Conservation (phyloP, 192 early-diverging fungal species). For the Backusella parvicylindrica region DNA sequence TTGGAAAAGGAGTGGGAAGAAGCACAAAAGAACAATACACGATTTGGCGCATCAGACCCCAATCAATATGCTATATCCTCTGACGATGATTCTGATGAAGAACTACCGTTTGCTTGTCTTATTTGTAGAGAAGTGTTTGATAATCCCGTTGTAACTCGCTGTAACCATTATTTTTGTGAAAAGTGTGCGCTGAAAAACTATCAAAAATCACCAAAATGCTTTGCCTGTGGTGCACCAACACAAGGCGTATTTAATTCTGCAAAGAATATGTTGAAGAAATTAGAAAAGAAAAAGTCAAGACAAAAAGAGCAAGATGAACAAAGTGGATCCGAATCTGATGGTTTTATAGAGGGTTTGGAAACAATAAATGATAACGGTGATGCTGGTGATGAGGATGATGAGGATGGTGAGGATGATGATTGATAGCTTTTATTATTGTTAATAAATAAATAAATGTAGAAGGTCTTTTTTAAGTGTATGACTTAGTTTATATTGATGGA, state of each 20-base stretch:
- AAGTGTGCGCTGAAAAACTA: conserved; percentile 85
- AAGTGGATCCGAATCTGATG: conserved; percentile 15
- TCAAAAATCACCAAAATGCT: conserved; percentile 85
- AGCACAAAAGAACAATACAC: conserved; percentile 53
- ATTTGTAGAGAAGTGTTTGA: conserved; percentile 90
- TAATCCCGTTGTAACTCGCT: conserved; percentile 90
- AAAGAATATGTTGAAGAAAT: conserved; percentile 64
- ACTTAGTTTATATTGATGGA: background rate
- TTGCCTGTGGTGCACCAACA: conserved; percentile 82
- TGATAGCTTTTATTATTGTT: background rate
- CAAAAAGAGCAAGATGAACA: conserved; percentile 27
- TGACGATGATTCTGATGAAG: conserved; percentile 64
- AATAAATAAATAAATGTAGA: no score
- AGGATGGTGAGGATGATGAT: background rate
- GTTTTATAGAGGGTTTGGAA: conserved; percentile 14
- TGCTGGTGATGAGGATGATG: conserved; percentile 1
- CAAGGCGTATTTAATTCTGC: conserved; percentile 82
- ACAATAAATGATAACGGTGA: conserved; percentile 31
- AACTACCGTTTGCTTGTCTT: conserved; percentile 92
- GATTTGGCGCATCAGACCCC: conserved; percentile 47
- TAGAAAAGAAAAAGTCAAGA: conserved; percentile 47
- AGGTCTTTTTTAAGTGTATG: background rate
- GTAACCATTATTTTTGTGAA: conserved; percentile 97
- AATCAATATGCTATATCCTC: conserved; percentile 46
- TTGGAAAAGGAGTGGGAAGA: conserved; percentile 98